Percentiles rank a stretch among this genome's conserved stretches.
Conservation (phyloP, 345 rosid species). For the Theobroma cacao region DNA sequence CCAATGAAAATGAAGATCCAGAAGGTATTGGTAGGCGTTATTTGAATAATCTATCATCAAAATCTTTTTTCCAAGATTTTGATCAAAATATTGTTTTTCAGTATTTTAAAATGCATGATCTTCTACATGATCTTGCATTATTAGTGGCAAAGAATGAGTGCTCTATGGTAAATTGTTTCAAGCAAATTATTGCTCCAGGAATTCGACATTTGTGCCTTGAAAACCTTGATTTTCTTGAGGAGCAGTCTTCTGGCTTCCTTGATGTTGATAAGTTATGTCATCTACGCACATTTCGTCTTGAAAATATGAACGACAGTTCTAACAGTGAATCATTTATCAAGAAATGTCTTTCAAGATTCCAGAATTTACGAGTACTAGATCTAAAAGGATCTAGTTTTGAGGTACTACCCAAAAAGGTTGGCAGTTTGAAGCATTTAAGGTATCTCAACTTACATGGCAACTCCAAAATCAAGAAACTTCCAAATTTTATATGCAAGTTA, state of each 20-base stretch:
- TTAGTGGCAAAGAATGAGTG: neutral
- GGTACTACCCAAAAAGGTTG: neutral
- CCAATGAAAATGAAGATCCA: no score
- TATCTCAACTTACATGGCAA: neutral
- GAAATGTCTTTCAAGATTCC: neutral
- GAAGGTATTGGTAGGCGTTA: no score
- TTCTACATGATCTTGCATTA: neutral
- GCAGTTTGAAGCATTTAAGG: neutral
- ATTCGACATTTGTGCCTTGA: neutral
- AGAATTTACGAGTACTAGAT: neutral
- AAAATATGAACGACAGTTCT: neutral
- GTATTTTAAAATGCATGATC: no score
- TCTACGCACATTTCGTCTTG: neutral
- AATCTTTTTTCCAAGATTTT: no score
- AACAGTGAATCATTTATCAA: neutral
- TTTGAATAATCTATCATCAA: no score
- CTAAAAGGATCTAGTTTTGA: neutral
- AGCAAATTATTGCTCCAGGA: neutral
- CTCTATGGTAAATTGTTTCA: neutral
- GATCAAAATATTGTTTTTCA: no score
- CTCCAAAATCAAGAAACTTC: neutral
- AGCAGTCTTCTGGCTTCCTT: neutral
- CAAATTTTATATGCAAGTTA: neutral
- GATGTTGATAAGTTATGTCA: neutral
- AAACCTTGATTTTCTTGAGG: neutral